Base-by-base conservation (phyloP, 1,284 basidiomycete species). In the Apiotrichum mycotoxinovorans region DNA sequence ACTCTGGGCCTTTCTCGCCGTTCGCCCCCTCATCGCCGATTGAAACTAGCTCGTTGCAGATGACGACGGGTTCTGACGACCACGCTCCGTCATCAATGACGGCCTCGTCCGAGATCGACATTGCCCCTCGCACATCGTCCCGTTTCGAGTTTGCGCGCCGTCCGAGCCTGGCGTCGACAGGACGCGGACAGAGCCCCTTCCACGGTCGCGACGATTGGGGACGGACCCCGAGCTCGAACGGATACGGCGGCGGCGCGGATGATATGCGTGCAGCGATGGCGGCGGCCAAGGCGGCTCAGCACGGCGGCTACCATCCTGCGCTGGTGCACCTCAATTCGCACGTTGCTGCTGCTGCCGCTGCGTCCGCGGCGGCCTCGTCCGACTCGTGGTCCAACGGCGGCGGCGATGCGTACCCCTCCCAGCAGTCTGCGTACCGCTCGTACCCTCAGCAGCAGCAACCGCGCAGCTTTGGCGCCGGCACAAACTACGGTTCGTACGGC, bases 141-240 rank as follows among this genome's bases (percentile, higher is more conserved):
- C 53, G 62, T 1, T 63, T 63, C 56, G 62, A 63, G 48, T 63
- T 63, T 55, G 62, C 62, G 7, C 62, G 62, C 15, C 43, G 51
- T 1, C 44, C 48, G 25, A 40, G 54, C 44, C 22, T 57, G 35
- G 40, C 51, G 44, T 51, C 48, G 17, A 33, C 54, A 15, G 20
- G 57, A 47, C 52, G 60, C 11, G 56, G 58, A 20, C 52, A 61
- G 52, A 50, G 44, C 22, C 62, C 62, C 17, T 63, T 60, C 62
- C 62, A 54, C 37, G 53, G 38, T 3, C 45, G 57, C 18, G 58
- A 60, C 26, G 62, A 63, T 20, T 63, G 62, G 62, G 49, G 52
- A 7, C 48, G 60, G 12, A 54, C 54, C 3, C 57, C 60, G 10
- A 51, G 47, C 23, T 30, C 54, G 12, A 62, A 62, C 54, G 60